Base-by-base conservation (phyloP, 306 rosid genomes). In the Malus orientalis region DNA sequence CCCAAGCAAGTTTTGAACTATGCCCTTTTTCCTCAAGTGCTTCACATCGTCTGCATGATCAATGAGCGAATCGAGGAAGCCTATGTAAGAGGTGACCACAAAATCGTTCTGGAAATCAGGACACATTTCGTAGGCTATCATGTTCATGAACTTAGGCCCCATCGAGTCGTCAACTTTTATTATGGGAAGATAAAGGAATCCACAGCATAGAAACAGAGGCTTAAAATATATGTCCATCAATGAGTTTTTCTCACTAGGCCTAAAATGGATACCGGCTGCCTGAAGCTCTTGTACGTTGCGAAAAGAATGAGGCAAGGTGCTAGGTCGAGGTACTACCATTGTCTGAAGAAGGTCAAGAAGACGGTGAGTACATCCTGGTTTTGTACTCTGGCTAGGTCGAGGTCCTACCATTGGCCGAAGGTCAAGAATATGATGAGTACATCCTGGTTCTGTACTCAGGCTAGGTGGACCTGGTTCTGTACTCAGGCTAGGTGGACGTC, bases 81-180 rank as follows among this genome's bases (percentile, higher is more conserved):
- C 59, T 8, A 80, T 15, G 57, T 67, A 74, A 8, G 79, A 74
- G 8, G 65, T 58, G 20, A 80, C 79, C 25, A 30, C 65, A 3
- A 15, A 67, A 2, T 73, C 32, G 1, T 42, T 27, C 3, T 18
- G 40, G 59, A n/a, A 25, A 69, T 55, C 70, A 0, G 70, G 64
- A 60, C 83, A 80, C 68, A 58, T 80, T 47, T 80, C 83, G 2
- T 54, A 67, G 12, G 79, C 79, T 1, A 67, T 69, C 1, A 80
- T 8, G 45, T 74, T 74, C 36, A 57, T 14, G n/a, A 80, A 32
- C 44, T 18, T 67, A 23, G 62, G 14, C 30, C 30, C 19, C 9
- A 74, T 74, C 1, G 47, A 74, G 22, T 67, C 75, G 47, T 80
- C 79, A 2, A 74, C 75, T n/a, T 18, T 45, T 33, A 80, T 25